phyloP scores from a whole-genome alignment of 129 eudicot genomes.

The Artemisia tridentata region DNA sequence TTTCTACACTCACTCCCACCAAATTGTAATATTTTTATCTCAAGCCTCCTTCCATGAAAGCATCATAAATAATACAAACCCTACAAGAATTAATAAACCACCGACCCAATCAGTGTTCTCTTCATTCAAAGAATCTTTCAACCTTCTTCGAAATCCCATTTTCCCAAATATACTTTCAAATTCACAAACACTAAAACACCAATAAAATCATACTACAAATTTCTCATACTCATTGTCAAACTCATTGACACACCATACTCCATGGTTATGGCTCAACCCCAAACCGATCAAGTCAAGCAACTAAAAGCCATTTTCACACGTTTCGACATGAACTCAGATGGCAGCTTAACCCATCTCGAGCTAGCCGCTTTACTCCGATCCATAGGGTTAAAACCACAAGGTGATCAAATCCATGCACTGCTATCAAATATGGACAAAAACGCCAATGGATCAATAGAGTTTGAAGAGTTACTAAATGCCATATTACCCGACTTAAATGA shows the following conservation, averaged over 20 bases:
- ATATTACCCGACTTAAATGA: conserved; percentile 50
- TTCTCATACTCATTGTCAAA: neutral
- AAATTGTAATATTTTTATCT: conserved; percentile 1
- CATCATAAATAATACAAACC: neutral
- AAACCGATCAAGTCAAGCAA: conserved; percentile 41
- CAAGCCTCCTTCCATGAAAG: conserved; percentile 21
- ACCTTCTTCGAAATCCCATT: conserved; percentile 30
- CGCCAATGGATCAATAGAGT: conserved; percentile 71
- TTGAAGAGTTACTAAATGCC: conserved; percentile 52
- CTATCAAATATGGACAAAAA: conserved; percentile 57
- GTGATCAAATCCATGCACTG: conserved; percentile 54
- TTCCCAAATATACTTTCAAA: conserved; percentile 7
- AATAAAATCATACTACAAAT: neutral
- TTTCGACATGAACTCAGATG: conserved; percentile 62
- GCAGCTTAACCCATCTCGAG: conserved; percentile 62
- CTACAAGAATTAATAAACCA: conserved; percentile 17
- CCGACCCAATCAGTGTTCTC: conserved; percentile 26
- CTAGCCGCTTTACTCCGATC: conserved; percentile 65
- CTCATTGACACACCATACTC: neutral
- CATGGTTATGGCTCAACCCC: conserved; percentile 31
- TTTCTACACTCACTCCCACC: conserved; percentile 12
- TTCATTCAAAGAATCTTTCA: conserved; percentile 26
- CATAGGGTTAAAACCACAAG: conserved; percentile 56
- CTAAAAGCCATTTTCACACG: conserved; percentile 44
- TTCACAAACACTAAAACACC: conserved; percentile 18